Base-by-base conservation (phyloP, 2,329 filamentous ascomycete species). In the Claviceps paspali region DNA sequence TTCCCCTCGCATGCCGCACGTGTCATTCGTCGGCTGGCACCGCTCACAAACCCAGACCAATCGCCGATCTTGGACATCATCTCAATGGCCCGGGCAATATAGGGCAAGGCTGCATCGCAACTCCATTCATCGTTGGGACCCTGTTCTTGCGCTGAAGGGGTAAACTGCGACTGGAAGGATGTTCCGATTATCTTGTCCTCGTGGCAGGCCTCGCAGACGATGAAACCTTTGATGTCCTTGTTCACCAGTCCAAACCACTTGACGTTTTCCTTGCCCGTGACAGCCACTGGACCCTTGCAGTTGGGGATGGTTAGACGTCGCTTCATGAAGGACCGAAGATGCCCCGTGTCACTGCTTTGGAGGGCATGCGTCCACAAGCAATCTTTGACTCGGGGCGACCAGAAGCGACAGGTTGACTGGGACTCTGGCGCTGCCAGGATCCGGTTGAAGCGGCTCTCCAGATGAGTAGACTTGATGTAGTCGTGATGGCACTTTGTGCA, bases 401-500 rank as follows among this genome's bases (percentile, higher is more conserved):
- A 52, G 39, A 56, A 56, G 24, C 44, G 41, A 40, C 39, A 57
- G 33, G 33, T 51, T 31, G 50, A 63, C 46, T 27, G 49, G 34
- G 45, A 54, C 47, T 30, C 50, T 22, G 36, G 54, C 37, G 38
- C 47, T 23, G 38, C 50, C 33, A 41, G 43, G 1, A 50, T 40
- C 4, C 46, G 42, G 21, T 45, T 38, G 26, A 67, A 65, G 0
- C 49, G 37, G 0, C 35, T 14, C 0, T 49, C 47, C 3, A 64
- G 50, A 0, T 29, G 31, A 0, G 57, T 61, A 0, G 37, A 17
- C 17, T 50, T 41, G 10, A 67, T 54, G 39, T 61, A 38, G 22
- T 61, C 56, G 5, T 52, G 50, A 24, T 63, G 57, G 42, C 64
- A 67, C 17, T 52, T 47, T 2, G 60, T 61, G 42, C 63, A 67